Evolutionary conservation across 176 grass and related monocot species (phyloP), one percentile per base, ranked within the genome.

Genomic region (Oryza rufipogon): DNA sequence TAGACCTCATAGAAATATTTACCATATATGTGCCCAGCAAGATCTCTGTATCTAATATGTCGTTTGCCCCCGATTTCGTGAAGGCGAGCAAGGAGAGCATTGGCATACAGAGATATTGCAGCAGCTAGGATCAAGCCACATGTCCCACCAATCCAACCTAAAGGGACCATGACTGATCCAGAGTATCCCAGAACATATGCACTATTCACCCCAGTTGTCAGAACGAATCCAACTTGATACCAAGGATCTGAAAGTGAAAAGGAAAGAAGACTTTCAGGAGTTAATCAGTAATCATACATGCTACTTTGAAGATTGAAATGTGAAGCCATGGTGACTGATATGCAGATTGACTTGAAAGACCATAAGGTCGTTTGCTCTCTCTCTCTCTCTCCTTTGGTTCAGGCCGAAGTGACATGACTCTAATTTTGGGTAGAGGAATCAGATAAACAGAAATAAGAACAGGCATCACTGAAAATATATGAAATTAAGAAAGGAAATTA

Each of bases 11-110:
- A 52, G 16, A 19, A 76, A 81, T 70, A 9, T 11, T 12, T 92
- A 99, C 96, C 96, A 76, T 99, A 99, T 49, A 99, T 99, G 77
- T 94, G 86, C 49, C 93, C 93, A 79, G 96, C 91, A 58, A 99
- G 96, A 92, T 99, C 96, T 86, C 96, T 90, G 93, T 99, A 99
- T 92, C 96, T 89, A 46, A 99, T 99, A 78, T 96, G 96, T 47
- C 96, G 87, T 79, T 89, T 94, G 52, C 96, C 93, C 5, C 90
- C 96, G 71, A 93, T 64, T 94, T 99, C 93, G 72, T 99, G 93
- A 17, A 99, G 93, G 4, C 81, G 77, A 10, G 93, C 93, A 61
- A 99, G 80, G 68, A 99, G 91, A 71, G 81, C 75, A 89, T 96
- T 99, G 33, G 96, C 96, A 61, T 96, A 94, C 87, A 99, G 90